Percentiles rank a stretch among this genome's conserved stretches.
Conservation (phyloP, 2,329 filamentous ascomycete species). For the Talaromyces sp. region DNA sequence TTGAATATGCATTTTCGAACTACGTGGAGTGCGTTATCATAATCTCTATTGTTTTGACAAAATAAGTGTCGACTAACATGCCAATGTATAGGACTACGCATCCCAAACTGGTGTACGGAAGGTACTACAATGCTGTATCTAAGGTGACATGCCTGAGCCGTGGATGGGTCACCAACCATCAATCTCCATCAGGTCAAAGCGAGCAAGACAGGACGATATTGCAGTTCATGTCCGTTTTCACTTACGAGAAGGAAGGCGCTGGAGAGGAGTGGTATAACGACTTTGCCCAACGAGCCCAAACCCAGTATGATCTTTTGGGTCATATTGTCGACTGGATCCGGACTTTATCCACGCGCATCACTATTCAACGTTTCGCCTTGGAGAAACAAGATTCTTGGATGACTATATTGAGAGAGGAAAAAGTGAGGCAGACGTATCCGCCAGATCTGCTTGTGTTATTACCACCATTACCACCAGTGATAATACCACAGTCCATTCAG, state of each 20-base stretch:
- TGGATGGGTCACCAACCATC: constrained; percentile 7
- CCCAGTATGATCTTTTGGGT: constrained; percentile 8
- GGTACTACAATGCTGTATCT: neutral
- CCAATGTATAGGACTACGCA: neutral
- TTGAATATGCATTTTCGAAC: constrained; percentile 3
- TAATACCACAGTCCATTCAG: constrained; percentile 2
- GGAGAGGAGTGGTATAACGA: constrained; percentile 8
- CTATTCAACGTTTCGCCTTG: constrained; percentile 1
- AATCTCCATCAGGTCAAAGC: constrained; percentile 5
- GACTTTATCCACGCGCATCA: constrained; percentile 8
- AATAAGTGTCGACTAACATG: neutral
- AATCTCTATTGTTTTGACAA: neutral
- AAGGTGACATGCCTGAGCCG: neutral
- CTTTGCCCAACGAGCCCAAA: constrained; percentile 13
- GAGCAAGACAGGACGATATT: constrained; percentile 1
- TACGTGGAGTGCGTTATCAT: neutral
- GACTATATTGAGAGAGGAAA: neutral
- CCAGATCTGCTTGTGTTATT: neutral
- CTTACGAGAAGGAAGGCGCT: constrained; percentile 5
- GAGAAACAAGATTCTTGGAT: constrained; percentile 2
- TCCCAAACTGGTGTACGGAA: neutral
- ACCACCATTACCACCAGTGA: neutral
- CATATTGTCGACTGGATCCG: constrained; percentile 11
- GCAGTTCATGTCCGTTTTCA: neutral
- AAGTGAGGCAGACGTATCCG: neutral